Conservation (phyloP, 2,329 filamentous ascomycete species). For the Fusarium sp. region DNA sequence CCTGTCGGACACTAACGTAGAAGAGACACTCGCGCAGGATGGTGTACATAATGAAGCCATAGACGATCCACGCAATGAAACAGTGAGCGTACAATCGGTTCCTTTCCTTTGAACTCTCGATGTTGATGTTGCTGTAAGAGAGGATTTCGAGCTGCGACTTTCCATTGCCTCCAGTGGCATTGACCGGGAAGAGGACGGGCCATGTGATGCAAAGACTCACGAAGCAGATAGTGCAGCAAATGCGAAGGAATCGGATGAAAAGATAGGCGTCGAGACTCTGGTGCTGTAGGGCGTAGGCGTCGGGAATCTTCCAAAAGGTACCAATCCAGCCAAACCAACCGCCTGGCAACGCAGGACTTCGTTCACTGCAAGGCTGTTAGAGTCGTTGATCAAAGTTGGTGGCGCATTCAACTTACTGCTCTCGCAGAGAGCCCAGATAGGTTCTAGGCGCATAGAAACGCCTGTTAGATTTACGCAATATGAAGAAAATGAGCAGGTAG, state of each 20-base stretch:
- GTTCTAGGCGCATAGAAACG: conserved; percentile 69
- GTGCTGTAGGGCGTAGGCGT: conserved; percentile 86
- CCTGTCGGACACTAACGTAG: conserved; percentile 94
- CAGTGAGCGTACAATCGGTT: conserved; percentile 83
- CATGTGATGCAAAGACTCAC: conserved; percentile 85
- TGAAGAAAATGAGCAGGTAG: conserved; percentile 65
- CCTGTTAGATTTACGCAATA: conserved; percentile 60
- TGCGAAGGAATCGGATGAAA: conserved; percentile 86
- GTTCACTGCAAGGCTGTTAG: conserved; percentile 58
- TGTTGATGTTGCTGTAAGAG: conserved; percentile 57
- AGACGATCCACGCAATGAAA: conserved; percentile 85
- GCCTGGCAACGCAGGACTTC: conserved; percentile 66
- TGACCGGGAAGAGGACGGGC: conserved; percentile 86
- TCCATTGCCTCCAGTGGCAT: conserved; percentile 80
- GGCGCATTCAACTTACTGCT: conserved; percentile 57
- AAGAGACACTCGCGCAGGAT: conserved; percentile 91
- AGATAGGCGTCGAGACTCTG: conserved; percentile 91
- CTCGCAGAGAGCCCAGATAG: conserved; percentile 61
- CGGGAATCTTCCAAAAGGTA: conserved; percentile 72
- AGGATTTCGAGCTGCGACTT: conserved; percentile 70
- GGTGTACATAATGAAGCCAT: conserved; percentile 88
- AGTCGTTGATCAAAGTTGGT: neutral
- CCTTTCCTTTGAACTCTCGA: conserved; percentile 62
- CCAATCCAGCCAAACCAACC: conserved; percentile 72
- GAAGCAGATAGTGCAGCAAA: conserved; percentile 80